Evolutionary conservation across 1,139 yeast species (phyloP).

Genomic region (Fermentozyma sake): DNA sequence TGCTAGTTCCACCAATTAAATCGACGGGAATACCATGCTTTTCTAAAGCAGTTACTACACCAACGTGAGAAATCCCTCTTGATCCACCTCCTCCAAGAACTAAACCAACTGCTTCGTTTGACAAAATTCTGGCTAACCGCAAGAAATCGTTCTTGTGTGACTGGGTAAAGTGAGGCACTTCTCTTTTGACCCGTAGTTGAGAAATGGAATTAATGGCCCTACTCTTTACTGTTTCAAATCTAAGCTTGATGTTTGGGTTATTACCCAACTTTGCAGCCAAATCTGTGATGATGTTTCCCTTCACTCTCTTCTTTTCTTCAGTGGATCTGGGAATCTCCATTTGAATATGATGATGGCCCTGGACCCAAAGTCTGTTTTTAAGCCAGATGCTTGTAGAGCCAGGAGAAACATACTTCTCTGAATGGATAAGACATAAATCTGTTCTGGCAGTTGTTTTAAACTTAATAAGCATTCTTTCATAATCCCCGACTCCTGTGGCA

Average conservation of each 20-base stretch:
- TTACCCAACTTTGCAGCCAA: constrained; percentile 36
- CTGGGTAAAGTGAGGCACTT: too few relatives aligned
- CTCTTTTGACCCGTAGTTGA: too few relatives aligned
- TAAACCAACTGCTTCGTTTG: constrained; percentile 91
- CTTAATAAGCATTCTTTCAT: constrained; percentile 70
- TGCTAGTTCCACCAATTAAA: constrained; percentile 92
- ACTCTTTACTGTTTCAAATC: constrained; percentile 30
- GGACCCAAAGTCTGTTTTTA: constrained; percentile 82
- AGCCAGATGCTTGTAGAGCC: constrained; percentile 87
- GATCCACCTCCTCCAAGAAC: constrained; percentile 99
- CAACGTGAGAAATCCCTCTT: constrained; percentile 88
- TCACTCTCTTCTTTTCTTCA: constrained; percentile 13
- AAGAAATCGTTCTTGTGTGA: constrained; percentile 83
- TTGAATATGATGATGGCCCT: constrained; percentile 88
- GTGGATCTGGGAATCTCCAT: constrained; percentile 34
- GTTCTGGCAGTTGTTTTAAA: constrained; percentile 84
- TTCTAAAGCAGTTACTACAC: constrained; percentile 89
- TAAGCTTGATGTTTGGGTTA: constrained; percentile 30
- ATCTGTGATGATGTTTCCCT: constrained; percentile 26
- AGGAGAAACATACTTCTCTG: constrained; percentile 75
- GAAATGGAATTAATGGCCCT: constrained; percentile 25
- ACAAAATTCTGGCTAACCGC: constrained; percentile 80
- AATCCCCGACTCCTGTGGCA: constrained; percentile 76
- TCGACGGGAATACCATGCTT: constrained; percentile 93
- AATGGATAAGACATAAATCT: constrained; percentile 79